Conservation (phyloP, 148 eudicot genomes). For the Silene latifolia region DNA sequence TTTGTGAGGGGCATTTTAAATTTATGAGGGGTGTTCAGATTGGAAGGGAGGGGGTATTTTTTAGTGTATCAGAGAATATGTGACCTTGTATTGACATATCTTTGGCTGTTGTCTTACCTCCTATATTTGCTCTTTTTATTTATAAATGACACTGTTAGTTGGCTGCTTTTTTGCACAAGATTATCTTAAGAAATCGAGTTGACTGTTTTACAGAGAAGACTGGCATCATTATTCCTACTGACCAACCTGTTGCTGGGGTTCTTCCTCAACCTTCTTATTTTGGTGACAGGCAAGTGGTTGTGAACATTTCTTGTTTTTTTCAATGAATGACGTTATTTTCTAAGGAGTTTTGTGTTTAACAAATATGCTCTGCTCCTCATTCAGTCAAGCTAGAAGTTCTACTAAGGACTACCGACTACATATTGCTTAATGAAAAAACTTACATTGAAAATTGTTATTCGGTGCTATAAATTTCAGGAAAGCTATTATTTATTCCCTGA, state of each 20-base stretch:
- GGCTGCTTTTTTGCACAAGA: background rate
- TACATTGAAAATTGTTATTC: background rate
- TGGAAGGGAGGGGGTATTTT: too few relatives aligned
- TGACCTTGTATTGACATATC: background rate
- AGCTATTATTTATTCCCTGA: background rate
- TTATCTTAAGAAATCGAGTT: conserved; percentile 1
- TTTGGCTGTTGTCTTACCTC: background rate
- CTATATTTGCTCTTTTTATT: background rate
- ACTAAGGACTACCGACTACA: background rate
- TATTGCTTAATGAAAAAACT: background rate
- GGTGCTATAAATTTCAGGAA: conserved; percentile 1
- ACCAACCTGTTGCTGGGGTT: conserved; percentile 60
- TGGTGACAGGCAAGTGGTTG: conserved; percentile 59
- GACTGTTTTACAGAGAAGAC: conserved; percentile 42
- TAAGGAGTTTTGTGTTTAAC: background rate
- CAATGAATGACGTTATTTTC: background rate
- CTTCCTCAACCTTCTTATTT: conserved; percentile 63
- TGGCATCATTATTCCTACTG: conserved; percentile 35
- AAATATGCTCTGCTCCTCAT: background rate
- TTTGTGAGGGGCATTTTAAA: too few relatives aligned
- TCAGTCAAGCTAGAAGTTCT: background rate
- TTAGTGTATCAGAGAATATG: background rate
- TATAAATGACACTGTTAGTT: background rate
- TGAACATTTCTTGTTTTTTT: background rate
- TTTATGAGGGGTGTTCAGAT: too few relatives aligned